Evolutionary conservation across 768 basidiomycete genomes (phyloP).

Genomic region (Boletus patriciae): DNA sequence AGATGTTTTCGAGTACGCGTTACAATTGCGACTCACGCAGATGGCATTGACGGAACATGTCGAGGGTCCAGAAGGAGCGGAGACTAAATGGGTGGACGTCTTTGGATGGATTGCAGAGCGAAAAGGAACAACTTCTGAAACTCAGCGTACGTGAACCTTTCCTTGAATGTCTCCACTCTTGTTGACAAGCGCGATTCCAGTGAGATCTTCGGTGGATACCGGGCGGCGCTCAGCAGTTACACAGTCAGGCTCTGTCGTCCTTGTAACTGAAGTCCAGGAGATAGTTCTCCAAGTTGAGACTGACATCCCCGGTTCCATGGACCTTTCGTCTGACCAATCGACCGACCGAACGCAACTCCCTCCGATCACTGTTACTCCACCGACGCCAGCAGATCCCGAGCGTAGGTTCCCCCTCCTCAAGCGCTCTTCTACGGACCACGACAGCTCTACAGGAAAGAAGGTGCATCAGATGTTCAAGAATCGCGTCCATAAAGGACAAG

Average conservation of each 20-base stretch:
- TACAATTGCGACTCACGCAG: constrained; percentile 87
- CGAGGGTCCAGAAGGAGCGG: constrained; percentile 83
- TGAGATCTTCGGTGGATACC: constrained; percentile 33
- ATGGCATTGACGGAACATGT: constrained; percentile 77
- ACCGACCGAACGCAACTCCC: constrained; percentile 7
- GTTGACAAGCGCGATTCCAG: constrained; percentile 8
- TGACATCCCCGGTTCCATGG: background rate
- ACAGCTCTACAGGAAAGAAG: constrained; percentile 65
- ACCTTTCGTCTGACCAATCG: background rate
- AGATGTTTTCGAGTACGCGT: constrained; percentile 71
- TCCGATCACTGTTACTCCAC: constrained; percentile 62
- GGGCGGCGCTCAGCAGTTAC: constrained; percentile 29
- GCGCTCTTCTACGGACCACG: constrained; percentile 36
- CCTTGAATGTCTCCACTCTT: background rate
- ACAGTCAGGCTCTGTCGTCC: constrained; percentile 12
- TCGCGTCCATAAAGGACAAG: constrained; percentile 71
- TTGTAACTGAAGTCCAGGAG: constrained; percentile 17
- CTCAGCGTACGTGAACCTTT: constrained; percentile 22
- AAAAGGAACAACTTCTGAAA: constrained; percentile 35
- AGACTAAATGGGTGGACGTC: constrained; percentile 76
- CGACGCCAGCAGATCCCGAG: constrained; percentile 48
- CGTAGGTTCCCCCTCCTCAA: constrained; percentile 21
- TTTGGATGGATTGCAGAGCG: constrained; percentile 83
- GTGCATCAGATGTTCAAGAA: constrained; percentile 74
- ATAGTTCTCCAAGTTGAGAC: constrained; percentile 10